Evolutionary conservation across 768 basidiomycete genomes (phyloP), one percentile per base, ranked within the genome.

Genomic region (Auricularia sp.): DNA sequence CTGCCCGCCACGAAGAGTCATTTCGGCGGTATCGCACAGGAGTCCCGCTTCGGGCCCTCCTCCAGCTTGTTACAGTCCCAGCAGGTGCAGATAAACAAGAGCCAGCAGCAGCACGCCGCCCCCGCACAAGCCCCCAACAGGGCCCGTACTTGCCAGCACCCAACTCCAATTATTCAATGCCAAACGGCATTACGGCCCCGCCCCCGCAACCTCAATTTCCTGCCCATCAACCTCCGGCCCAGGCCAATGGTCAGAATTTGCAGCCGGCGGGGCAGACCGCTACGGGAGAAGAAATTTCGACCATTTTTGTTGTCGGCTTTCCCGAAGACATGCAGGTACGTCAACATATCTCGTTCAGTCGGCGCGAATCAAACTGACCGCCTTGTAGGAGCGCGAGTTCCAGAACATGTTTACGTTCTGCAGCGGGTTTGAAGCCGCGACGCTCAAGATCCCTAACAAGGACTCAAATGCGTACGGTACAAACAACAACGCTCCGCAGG

Each of bases 401-500:
- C 93, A 96, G 75, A 98, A 98, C 74, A 96, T 99, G 90, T 99
- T 99, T 74, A 93, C 94, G 7, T 99, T 99, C 72, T 93, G 92
- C 3, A 78, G 83, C 1, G 97, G 94, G 11, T 99, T 98, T 71
- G 97, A 98, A 75, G 97, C 95, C 29, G 96, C 97, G 7, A 97
- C 95, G 5, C 82, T 99, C 69, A 99, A 98, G 82, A 93, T 96
- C 65, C 97, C 97, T 1, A 92, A 93, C 79, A 89, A 94, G 76
- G 91, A 94, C 71, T 87, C 85, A 68, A 89, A 89, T 24, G 83
- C 89, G 45, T 92, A 90, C 68, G 85, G 85, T 24, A 79, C 70
- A 61, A 76, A 59, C 69, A 75, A 75, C 69, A 75, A 75, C 66
- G 75, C 76, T 66, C 73, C 75, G 70, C 75, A 73, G 65, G 66